Evolutionary conservation across 2,329 filamentous ascomycete genomes (phyloP), one percentile per base, ranked within the genome.

Genomic region (Trichoderma sp.): DNA sequence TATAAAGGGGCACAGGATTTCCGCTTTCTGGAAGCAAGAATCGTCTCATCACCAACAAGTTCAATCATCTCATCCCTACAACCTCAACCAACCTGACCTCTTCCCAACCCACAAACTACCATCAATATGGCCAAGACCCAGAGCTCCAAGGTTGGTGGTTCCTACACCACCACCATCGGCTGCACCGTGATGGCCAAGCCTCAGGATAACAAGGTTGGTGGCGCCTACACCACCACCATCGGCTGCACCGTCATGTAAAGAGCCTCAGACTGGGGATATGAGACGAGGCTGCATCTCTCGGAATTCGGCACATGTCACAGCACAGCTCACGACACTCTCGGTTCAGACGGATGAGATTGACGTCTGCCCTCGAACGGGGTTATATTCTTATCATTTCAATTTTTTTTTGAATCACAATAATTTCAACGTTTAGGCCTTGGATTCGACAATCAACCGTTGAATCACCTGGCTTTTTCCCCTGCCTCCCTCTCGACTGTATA

Each of bases 241-340:
- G 58, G 58, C 45, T 64, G 60, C 60, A 54, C 34, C 25, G 65
- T 79, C 72, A 79, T 79, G 78, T 80, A 78, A 76, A 73, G 52
- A 52, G 35, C 52, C 32, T 29, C 15, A 9, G 5, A 2, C 13
- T 52, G 37, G 9, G 9, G 34, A 39, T 10, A 64, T 15, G 10
- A 19, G 42, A 45, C 45, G 59, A 29, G 22, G 15, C 27, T 27
- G 22, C 48, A 27, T 52, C 48, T 52, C 42, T 48, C 42, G 6
- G 42, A 19, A 19, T 22, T 45, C 39, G 39, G n/a, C 39, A 45
- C 39, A 7, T 12, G 19, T 19, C 19, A 48, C 42, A 48, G 22
- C 17, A n/a, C n/a, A n/a, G n/a, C n/a, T n/a, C n/a, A n/a, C 42
- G 22, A 48, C 42, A 19, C 39, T 60, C 35, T n/a, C 54, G 37